phyloP scores from a whole-genome alignment of 2,329 filamentous ascomycete genomes.

The Eurotiales sp. region DNA sequence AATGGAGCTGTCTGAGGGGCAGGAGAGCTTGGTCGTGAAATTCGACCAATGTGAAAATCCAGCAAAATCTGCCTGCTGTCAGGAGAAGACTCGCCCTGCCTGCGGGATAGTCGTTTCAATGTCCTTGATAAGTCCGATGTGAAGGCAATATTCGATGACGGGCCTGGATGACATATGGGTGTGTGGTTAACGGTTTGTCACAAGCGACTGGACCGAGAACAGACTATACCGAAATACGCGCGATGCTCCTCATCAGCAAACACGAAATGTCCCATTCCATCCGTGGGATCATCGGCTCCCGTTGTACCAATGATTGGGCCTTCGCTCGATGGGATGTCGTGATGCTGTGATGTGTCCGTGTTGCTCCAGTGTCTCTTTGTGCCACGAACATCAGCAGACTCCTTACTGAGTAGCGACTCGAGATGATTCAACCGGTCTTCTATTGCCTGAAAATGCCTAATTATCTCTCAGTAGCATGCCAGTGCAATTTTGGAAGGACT shows the following conservation, averaged over 20 bases:
- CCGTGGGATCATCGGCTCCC: conserved; percentile 2
- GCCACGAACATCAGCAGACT: neutral
- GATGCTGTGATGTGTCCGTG: neutral
- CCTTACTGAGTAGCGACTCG: neutral
- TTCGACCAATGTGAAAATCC: conserved; percentile 13
- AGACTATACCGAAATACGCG: conserved; percentile 35
- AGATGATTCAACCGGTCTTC: conserved; percentile 2
- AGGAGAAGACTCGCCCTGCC: conserved; percentile 18
- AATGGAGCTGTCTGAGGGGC: neutral
- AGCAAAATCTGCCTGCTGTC: neutral
- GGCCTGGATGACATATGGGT: conserved; percentile 17
- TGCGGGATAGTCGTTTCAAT: conserved; percentile 18
- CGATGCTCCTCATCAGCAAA: conserved; percentile 23
- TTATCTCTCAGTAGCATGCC: neutral
- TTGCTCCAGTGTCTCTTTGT: neutral
- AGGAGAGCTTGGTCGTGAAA: conserved; percentile 16
- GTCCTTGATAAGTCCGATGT: conserved; percentile 21
- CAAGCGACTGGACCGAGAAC: neutral
- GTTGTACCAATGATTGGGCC: neutral
- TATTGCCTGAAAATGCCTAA: conserved; percentile 4
- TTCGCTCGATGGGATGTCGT: neutral
- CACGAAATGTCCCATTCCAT: conserved; percentile 6
- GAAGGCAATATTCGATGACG: conserved; percentile 26
- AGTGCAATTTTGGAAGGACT: neutral
- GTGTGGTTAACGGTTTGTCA: neutral